A percentile compares a stretch with the other conserved stretches of the same genome.
Evolutionary conservation across 805 yeast species (phyloP).

Genomic region (Myxozyma vanderwaltii): DNA sequence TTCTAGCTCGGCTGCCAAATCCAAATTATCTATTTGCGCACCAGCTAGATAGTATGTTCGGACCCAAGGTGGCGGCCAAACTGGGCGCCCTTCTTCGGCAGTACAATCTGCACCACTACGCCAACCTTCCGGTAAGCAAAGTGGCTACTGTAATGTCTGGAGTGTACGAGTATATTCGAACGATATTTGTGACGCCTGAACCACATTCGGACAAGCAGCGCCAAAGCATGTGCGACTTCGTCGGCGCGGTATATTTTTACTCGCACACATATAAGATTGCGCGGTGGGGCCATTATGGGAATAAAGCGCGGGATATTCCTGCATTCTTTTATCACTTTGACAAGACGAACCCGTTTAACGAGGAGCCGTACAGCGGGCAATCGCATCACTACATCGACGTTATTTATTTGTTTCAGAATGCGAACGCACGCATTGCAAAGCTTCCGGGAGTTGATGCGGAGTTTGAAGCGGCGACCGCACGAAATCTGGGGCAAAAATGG

Average conservation of each 20-base stretch:
- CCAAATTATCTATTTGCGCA: slow-evolving; percentile 10
- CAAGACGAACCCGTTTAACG: slow-evolving; percentile 23
- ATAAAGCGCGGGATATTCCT: slow-evolving; percentile 5
- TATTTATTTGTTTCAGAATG: slow-evolving; percentile 18
- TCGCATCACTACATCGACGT: slow-evolving; percentile 26
- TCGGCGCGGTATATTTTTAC: slow-evolving; percentile 25
- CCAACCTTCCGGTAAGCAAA: slow-evolving; percentile 14
- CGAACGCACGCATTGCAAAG: slow-evolving; percentile 2
- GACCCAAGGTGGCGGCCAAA: slow-evolving; percentile 5
- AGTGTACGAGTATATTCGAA: background rate
- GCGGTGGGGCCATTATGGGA: slow-evolving; percentile 15
- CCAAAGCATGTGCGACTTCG: slow-evolving; percentile 4
- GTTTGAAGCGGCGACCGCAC: slow-evolving; percentile 13
- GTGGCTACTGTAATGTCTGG: slow-evolving; percentile 7
- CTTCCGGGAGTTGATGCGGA: slow-evolving; percentile 4
- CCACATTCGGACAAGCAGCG: slow-evolving; percentile 12
- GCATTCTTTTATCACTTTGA: slow-evolving; percentile 26
- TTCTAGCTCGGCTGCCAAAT: slow-evolving; percentile 7
- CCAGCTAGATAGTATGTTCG: slow-evolving; percentile 13
- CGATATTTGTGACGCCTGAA: background rate
- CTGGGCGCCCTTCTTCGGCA: slow-evolving; percentile 1
- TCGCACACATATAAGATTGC: slow-evolving; percentile 18
- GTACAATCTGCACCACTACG: slow-evolving; percentile 6
- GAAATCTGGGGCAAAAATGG: slow-evolving; percentile 18
- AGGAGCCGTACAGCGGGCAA: slow-evolving; percentile 3